Evolutionary conservation across 1,284 basidiomycete species (phyloP), one percentile per base, ranked within the genome.

Genomic region (Coniferiporia sulphurascens): DNA sequence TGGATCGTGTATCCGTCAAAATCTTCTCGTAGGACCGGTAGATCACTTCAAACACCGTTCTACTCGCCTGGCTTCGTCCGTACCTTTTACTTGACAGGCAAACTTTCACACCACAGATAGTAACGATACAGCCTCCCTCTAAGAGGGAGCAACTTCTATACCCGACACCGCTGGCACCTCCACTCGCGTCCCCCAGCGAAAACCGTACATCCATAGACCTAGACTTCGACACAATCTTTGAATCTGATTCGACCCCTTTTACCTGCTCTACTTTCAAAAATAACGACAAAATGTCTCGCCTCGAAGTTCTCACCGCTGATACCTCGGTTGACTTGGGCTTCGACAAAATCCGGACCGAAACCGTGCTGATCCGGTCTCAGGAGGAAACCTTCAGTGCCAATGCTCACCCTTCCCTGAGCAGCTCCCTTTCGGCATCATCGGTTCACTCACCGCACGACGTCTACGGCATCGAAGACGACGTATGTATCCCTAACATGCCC

Each of bases 1-100:
- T 54, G 61, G 13, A 62, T 66, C 66, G 69, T 72, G 76, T 79
- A 77, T 69, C 80, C 80, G 74, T 75, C 67, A 52, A 41, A 2
- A 65, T 76, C 74, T 82, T 83, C 84, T 87, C 85, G 83, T 84
- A 78, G 86, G 84, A 77, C 81, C 87, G 84, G 83, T 72, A 71
- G 72, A 72, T 73, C 72, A 70, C 67, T 66, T 63, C 66, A 66
- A 76, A 79, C 76, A 81, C 82, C 84, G 82, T 79, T 78, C 81
- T 79, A 75, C 74, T 80, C 84, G 83, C 82, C 83, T 84, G 83
- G 84, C 75, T 75, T 59, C 61, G 53, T 76, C 44, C 19, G 70
- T 71, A 72, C 69, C 72, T 74, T 75, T 80, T 84, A 83, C 83
- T 79, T 83, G 86, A 85, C 85, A 86, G 79, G 75, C 73, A 81